Conservation (phyloP, 2,329 filamentous ascomycete genomes). For the Fusarium sp. region DNA sequence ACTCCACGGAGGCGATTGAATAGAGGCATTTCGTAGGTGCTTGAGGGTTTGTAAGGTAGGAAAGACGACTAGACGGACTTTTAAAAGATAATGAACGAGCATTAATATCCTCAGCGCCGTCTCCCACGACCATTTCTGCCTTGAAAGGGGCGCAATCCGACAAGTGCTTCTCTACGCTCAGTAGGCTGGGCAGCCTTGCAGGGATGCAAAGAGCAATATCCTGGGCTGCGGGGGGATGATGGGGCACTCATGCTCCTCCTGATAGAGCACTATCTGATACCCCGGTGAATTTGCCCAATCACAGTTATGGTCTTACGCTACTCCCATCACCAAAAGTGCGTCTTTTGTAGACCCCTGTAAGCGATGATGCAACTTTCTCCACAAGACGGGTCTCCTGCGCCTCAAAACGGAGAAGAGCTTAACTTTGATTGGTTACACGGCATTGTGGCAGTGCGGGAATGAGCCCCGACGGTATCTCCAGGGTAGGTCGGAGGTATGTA, state of each 20-base stretch:
- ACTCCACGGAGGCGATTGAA: constrained; percentile 12
- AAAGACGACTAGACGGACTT: not conserved
- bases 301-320: not conserved
- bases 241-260: not conserved
- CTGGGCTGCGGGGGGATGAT: not conserved
- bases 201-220: not conserved
- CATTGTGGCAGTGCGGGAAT: not conserved
- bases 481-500: too few species aligned
- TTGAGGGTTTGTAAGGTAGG: not conserved
- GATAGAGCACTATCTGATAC: not conserved
- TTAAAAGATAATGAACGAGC: not conserved
- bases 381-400: not conserved
- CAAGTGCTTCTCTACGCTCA: not conserved
- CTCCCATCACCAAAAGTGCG: not conserved
- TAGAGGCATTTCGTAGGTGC: constrained; percentile 6
- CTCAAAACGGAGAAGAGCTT: not conserved
- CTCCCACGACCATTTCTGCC: not conserved
- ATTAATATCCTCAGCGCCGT: not conserved
- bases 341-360: not conserved
- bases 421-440: not conserved
- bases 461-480: not conserved
- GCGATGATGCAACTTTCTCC: not conserved
- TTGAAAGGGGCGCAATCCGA: not conserved
- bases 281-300: not conserved
- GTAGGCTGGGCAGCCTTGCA: not conserved